A percentile compares a stretch with the other conserved stretches of the same genome.
These are phyloP conservation scores for Schizosaccharomyces lindneri DNA, from an alignment of 805 yeast genomes.

Conservation along the genomic window DNA sequence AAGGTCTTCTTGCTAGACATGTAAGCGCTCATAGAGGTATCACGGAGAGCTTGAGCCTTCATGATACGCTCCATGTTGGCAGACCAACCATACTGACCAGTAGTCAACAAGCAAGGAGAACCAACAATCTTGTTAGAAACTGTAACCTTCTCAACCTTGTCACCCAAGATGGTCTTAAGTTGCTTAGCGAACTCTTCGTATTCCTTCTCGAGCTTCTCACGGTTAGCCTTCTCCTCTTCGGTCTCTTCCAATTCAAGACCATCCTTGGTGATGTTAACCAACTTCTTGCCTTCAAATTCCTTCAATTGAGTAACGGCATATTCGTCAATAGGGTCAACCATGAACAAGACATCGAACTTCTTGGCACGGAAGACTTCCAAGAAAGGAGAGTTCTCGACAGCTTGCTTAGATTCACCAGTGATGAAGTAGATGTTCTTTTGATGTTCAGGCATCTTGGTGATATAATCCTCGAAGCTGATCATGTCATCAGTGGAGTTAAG, in stretches of 20 bases:
- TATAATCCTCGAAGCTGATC: constrained; percentile 89
- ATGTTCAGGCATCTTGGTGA: constrained; percentile 98
- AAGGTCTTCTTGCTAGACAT: constrained; percentile 98
- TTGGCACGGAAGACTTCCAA: constrained; percentile 95
- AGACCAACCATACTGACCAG: constrained; percentile 99
- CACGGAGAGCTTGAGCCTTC: constrained; percentile 99
- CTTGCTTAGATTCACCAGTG: constrained; percentile 95
- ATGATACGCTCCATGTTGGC: constrained; percentile 99
- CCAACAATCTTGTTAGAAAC: constrained; percentile 92
- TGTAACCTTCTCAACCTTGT: constrained; percentile 96
- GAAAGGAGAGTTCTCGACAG: constrained; percentile 97
- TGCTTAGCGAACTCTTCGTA: constrained; percentile 86
- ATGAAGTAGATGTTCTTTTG: constrained; percentile 98
- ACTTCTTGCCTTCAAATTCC: constrained; percentile 97
- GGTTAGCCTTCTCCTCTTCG: constrained; percentile 83
- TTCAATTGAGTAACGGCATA: constrained; percentile 97
- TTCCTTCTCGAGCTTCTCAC: constrained; percentile 83
- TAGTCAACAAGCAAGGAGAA: constrained; percentile 99
- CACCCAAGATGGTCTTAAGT: constrained; percentile 91
- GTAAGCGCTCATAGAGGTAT: constrained; percentile 94
- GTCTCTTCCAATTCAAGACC: constrained; percentile 89
- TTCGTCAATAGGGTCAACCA: constrained; percentile 98
- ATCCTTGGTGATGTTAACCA: constrained; percentile 97
- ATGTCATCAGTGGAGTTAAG: constrained; percentile 84
- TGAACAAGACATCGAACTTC: constrained; percentile 91